Percentiles rank a stretch among this genome's conserved stretches.
These are phyloP conservation scores for Fragilaria crotonensis DNA, from an alignment of 108 stramenopile species.

Conservation along the genomic window DNA sequence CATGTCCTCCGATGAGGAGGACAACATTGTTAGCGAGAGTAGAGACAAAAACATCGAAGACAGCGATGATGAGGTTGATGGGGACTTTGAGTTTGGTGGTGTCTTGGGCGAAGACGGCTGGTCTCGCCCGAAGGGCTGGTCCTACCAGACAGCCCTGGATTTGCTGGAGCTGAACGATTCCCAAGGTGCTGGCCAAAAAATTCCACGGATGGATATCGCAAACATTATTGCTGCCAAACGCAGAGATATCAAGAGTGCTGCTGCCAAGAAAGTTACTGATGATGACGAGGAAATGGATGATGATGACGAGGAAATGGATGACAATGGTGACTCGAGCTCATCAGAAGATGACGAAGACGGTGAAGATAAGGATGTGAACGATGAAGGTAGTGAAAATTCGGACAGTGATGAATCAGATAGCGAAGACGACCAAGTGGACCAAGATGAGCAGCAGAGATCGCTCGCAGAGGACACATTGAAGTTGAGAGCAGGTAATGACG, in stretches of 20 bases:
- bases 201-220: slow-evolving; percentile 63
- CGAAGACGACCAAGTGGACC: slow-evolving; percentile 42
- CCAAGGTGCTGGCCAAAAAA: slow-evolving; percentile 10
- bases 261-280: background rate
- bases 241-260: slow-evolving; percentile 30
- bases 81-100: slow-evolving; percentile 71
- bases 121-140: slow-evolving; percentile 51
- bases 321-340: slow-evolving; percentile 9
- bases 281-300: slow-evolving; percentile 8
- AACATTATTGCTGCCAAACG: slow-evolving; percentile 76
- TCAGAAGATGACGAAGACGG: slow-evolving; percentile 25
- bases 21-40: slow-evolving; percentile 24
- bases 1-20: slow-evolving; percentile 72
- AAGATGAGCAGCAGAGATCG: slow-evolving; percentile 12
- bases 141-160: slow-evolving; percentile 70
- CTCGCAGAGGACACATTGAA: slow-evolving; percentile 49
- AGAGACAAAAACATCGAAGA: slow-evolving; percentile 22
- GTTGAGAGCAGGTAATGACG: slow-evolving; percentile 28
- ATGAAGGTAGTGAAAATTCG: slow-evolving; percentile 13
- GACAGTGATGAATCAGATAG: slow-evolving; percentile 4
- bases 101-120: slow-evolving; percentile 76
- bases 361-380: slow-evolving; percentile 14
- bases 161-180: slow-evolving; percentile 43
- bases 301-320: slow-evolving; percentile 12
- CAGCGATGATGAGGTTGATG: slow-evolving; percentile 47